Conservation (phyloP, 2,329 filamentous ascomycete species). For the Aspergillus melleus region DNA sequence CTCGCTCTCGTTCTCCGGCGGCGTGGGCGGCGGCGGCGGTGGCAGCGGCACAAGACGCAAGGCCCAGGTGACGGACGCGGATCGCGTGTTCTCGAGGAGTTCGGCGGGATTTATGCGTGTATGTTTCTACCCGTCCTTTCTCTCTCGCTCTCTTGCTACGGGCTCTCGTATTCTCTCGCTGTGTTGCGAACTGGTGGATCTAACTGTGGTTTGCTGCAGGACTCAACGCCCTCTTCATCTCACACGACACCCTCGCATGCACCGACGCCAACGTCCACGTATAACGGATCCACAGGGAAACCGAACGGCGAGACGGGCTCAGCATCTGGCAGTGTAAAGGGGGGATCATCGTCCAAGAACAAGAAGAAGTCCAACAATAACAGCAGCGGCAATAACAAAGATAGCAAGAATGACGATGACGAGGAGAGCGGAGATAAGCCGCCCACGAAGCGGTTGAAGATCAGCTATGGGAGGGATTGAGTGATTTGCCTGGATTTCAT, state of each 20-base stretch:
- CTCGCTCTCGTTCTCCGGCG: conserved; percentile 32
- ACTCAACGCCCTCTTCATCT: conserved; percentile 45
- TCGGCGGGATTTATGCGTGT: conserved; percentile 51
- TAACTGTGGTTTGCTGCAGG: conserved; percentile 26
- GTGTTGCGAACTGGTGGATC: neutral
- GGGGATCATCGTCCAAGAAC: conserved; percentile 36
- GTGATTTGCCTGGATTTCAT: conserved; percentile 4
- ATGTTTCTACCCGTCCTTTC: conserved; percentile 9
- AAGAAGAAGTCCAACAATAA: conserved; percentile 38
- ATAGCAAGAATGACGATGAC: conserved; percentile 31
- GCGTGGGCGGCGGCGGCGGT: conserved; percentile 15
- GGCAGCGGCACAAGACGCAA: conserved; percentile 39
- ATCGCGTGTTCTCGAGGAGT: conserved; percentile 51
- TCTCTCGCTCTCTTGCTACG: neutral
- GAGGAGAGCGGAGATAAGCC: conserved; percentile 38
- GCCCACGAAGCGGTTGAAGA: conserved; percentile 46
- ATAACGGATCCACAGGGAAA: conserved; percentile 30
- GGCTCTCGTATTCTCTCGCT: neutral
- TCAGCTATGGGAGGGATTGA: conserved; percentile 47
- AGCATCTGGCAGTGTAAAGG: conserved; percentile 33
- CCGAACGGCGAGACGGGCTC: conserved; percentile 27
- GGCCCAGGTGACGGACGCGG: conserved; percentile 45
- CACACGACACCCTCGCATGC: conserved; percentile 50
- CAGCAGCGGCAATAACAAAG: conserved; percentile 18
- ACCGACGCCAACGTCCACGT: conserved; percentile 44